Evolutionary conservation across 1,139 yeast genomes (phyloP), one percentile per base, ranked within the genome.

Genomic region (Komagataea norvegica): DNA sequence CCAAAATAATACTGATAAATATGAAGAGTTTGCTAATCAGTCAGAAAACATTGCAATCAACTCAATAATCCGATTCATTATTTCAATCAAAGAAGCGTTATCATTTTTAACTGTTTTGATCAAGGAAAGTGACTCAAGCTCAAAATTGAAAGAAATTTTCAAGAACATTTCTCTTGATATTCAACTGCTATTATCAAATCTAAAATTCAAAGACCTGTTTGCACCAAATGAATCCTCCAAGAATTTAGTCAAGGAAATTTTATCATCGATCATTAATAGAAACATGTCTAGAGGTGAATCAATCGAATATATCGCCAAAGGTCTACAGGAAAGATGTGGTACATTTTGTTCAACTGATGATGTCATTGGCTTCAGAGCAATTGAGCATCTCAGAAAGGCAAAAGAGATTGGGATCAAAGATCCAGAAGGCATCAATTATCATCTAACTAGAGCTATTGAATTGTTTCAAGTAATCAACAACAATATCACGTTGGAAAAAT

Each of bases 261-360:
- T 91, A 34, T 83, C 95, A 1, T 83, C 95, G 2, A 78, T 93
- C 28, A 88, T 93, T 41, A 89, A 89, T 60, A 81, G 85, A 55
- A 86, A 83, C 48, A 88, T 93, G 44, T 71, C 86, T 31, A 79
- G 85, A 50, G 98, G 98, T n/a, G 93, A 88, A 3, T 83, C 95
- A 0, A 91, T 93, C 36, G 98, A 91, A 56, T 70, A 82, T 37
- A 87, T 91, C 40, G 94, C 97, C 1, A 77, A 81, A 23, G 80
- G 93, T 2, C 67, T 93, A 37, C 96, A 91, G 60, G 93, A 86
- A 38, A 79, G 94, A 47, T 93, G 98, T 66, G 95, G 95, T 2
- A 81, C 95, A 2, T 93, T 88, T 61, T 93, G 97, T 55, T 87
- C 96, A 0, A 78, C 95, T 9, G 87, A 85, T 51, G 98, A 93